These are phyloP conservation scores for Colletotrichum theobromicola DNA, from an alignment of 2,329 filamentous ascomycete species.

Conservation along the genomic window DNA sequence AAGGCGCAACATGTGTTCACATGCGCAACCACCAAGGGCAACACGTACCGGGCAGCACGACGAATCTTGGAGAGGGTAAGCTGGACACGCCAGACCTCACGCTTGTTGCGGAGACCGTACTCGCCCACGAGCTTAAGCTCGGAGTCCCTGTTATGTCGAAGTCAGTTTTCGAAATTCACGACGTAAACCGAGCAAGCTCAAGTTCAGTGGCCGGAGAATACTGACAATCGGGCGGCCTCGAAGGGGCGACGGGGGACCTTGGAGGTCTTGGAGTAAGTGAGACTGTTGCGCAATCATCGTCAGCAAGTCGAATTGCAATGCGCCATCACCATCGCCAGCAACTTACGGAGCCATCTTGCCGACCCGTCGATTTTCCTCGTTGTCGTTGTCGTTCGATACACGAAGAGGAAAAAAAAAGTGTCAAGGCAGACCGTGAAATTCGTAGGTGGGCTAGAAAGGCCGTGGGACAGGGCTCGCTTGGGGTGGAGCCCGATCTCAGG, in stretches of 20 bases:
- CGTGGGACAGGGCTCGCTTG: not conserved
- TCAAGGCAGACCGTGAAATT: not conserved
- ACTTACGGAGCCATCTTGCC: slow-evolving; percentile 51
- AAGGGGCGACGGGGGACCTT: slow-evolving; percentile 98
- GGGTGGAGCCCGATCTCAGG: not conserved
- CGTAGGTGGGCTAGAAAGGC: not conserved
- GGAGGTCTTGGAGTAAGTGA: slow-evolving; percentile 98
- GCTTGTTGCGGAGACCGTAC: slow-evolving; percentile 99
- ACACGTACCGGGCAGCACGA: slow-evolving; percentile 95
- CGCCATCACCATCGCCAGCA: not conserved
- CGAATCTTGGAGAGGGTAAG: slow-evolving; percentile 99
- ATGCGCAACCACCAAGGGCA: not conserved
- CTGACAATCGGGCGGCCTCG: slow-evolving; percentile 99
- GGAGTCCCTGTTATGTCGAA: slow-evolving; percentile 77
- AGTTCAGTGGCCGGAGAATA: slow-evolving; percentile 95
- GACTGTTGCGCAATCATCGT: slow-evolving; percentile 31
- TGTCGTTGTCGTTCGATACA: slow-evolving; percentile 15
- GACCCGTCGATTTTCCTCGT: slow-evolving; percentile 27
- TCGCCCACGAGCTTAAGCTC: slow-evolving; percentile 99
- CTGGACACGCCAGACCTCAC: slow-evolving; percentile 99
- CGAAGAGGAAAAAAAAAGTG: slow-evolving; percentile 9
- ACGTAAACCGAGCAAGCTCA: slow-evolving; percentile 98
- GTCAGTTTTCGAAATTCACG: slow-evolving; percentile 75
- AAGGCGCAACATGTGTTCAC: not conserved
- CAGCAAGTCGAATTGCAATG: slow-evolving; percentile 12